These are phyloP conservation scores for Nakaseomyces nivariensis DNA, from an alignment of 1,139 yeast genomes.

Conservation along the genomic window DNA sequence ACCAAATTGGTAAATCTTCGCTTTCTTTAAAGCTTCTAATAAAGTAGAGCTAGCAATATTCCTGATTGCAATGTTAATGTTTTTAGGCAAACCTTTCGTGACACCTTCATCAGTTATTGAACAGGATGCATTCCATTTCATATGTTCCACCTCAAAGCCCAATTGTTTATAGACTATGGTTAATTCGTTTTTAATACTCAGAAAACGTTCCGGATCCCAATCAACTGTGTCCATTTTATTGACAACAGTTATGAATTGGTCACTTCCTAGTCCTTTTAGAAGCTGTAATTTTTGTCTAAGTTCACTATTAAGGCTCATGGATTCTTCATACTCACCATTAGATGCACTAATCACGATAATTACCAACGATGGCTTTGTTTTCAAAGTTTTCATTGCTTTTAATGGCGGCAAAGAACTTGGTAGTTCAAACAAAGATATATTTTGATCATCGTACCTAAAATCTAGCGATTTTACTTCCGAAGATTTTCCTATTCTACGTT, in stretches of 20 bases:
- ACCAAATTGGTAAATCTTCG: not conserved
- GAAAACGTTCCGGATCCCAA: constrained; percentile 52
- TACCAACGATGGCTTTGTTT: not conserved
- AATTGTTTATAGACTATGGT: constrained; percentile 45
- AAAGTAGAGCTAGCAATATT: not conserved
- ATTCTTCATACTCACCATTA: not conserved
- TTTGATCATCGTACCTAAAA: not conserved
- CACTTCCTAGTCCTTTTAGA: constrained; percentile 33
- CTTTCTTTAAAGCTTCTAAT: not conserved
- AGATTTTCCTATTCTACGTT: constrained; percentile 69
- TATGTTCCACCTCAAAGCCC: constrained; percentile 38
- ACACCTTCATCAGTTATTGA: constrained; percentile 50
- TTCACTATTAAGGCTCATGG: constrained; percentile 60
- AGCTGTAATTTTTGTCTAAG: constrained; percentile 73
- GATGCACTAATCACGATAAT: not conserved
- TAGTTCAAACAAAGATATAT: constrained; percentile 1
- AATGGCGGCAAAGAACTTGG: not conserved
- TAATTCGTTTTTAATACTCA: constrained; percentile 44
- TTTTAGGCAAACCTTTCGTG: not conserved
- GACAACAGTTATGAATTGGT: constrained; percentile 50
- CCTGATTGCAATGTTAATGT: not conserved
- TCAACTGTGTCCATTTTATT: constrained; percentile 62
- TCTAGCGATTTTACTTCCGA: constrained; percentile 13
- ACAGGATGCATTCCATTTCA: constrained; percentile 59
- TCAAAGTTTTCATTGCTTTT: not conserved